Percentiles rank a stretch among this genome's conserved stretches.
phyloP scores from a whole-genome alignment of 2,329 filamentous ascomycete species.

The Pseudogymnoascus destructans region DNA sequence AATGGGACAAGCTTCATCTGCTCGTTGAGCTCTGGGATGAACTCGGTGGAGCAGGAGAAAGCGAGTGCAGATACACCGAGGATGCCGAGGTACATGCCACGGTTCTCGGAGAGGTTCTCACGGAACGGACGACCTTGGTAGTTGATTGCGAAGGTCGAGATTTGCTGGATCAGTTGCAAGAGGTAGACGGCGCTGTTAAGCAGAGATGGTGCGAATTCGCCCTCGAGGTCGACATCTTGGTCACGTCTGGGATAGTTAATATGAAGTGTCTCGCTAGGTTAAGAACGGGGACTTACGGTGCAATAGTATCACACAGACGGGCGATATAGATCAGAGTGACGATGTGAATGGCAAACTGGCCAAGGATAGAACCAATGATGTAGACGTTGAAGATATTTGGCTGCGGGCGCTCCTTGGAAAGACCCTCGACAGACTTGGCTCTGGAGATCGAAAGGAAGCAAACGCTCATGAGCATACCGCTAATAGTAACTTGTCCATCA shows the following conservation, averaged over 20 bases:
- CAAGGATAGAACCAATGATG: slow-evolving; percentile 94
- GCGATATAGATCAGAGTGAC: slow-evolving; percentile 89
- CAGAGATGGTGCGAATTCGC: slow-evolving; percentile 83
- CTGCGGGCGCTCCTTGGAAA: slow-evolving; percentile 94
- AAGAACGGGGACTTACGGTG: slow-evolving; percentile 50
- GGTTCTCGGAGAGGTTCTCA: slow-evolving; percentile 88
- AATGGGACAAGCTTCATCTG: slow-evolving; percentile 89
- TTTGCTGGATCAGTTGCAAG: slow-evolving; percentile 94
- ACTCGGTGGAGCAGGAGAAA: slow-evolving; percentile 88
- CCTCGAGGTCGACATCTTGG: slow-evolving; percentile 71
- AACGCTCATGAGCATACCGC: slow-evolving; percentile 98
- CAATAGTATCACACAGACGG: slow-evolving; percentile 70
- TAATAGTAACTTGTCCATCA: slow-evolving; percentile 95
- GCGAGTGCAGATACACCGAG: slow-evolving; percentile 79
- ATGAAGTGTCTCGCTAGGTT: background rate
- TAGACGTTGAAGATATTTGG: slow-evolving; percentile 99
- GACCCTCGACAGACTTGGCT: slow-evolving; percentile 83
- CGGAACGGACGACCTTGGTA: slow-evolving; percentile 98
- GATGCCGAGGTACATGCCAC: slow-evolving; percentile 96
- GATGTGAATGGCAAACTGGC: slow-evolving; percentile 94
- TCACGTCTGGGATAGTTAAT: slow-evolving; percentile 33
- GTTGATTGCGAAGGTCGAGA: slow-evolving; percentile 98
- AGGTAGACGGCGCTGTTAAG: slow-evolving; percentile 97
- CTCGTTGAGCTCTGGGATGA: slow-evolving; percentile 89
- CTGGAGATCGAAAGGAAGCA: slow-evolving; percentile 99